Evolutionary conservation across 2,329 filamentous ascomycete species (phyloP).

Genomic region (Ophiosphaerella herpotricha): DNA sequence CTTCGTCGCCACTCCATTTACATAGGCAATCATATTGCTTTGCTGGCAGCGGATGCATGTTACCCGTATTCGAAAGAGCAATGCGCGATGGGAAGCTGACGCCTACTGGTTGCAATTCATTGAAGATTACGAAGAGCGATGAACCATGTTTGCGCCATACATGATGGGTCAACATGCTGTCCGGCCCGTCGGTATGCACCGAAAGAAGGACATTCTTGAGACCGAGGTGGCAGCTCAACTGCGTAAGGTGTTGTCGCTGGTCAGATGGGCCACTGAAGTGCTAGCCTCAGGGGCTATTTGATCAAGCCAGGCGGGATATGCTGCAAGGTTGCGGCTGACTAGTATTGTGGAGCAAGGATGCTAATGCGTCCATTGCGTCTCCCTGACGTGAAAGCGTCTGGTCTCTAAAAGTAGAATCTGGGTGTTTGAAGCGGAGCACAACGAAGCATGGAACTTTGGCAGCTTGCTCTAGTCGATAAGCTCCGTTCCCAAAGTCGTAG

Average conservation of each 20-base stretch:
- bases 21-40: not conserved
- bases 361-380: not conserved
- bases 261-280: no score
- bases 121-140: not conserved
- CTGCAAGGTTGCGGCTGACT: conserved; percentile 3
- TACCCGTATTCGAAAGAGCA: conserved; percentile 2
- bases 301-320: not conserved
- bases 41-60: not conserved
- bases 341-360: not conserved
- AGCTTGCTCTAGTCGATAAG: conserved; percentile 10
- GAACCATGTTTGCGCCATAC: conserved; percentile 5
- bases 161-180: conserved; percentile 8
- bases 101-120: conserved; percentile 7
- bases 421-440: not conserved
- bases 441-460: conserved; percentile 3
- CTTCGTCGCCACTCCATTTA: not conserved
- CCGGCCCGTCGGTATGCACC: not conserved
- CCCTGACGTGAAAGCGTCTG: not conserved
- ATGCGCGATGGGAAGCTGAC: conserved; percentile 7
- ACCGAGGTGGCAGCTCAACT: no score
- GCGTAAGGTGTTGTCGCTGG: no score
- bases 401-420: not conserved
- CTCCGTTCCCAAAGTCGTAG: conserved; percentile 8
- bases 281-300: no score
- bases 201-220: no score